phyloP scores from a whole-genome alignment of 768 basidiomycete species.

The Suillus decipiens region DNA sequence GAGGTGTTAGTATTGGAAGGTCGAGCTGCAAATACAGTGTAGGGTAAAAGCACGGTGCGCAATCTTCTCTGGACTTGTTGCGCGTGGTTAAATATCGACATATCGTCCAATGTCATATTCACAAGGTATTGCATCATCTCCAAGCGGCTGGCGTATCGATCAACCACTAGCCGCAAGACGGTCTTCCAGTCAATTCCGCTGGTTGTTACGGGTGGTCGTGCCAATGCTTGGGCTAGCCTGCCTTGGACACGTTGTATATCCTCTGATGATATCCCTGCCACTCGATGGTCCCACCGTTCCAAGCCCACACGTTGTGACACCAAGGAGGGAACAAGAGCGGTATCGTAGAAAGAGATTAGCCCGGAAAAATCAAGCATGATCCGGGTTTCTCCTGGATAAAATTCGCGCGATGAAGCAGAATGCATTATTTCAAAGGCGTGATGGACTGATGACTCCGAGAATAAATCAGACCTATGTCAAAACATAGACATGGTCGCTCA shows the following conservation, averaged over 20 bases:
- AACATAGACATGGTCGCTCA: constrained; percentile 2
- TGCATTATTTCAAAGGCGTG: constrained; percentile 15
- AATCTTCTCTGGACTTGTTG: constrained; percentile 20
- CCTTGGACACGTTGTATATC: constrained; percentile 14
- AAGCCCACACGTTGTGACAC: constrained; percentile 15
- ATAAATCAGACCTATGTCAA: background rate
- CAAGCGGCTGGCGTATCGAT: no score
- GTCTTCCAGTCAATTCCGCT: constrained; percentile 19
- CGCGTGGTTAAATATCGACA: constrained; percentile 9
- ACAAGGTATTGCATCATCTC: no score
- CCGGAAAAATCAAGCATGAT: constrained; percentile 22
- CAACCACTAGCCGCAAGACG: no score
- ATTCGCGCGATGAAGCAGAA: constrained; percentile 25
- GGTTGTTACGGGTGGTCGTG: constrained; percentile 1
- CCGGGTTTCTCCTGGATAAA: constrained; percentile 28
- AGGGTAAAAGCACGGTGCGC: constrained; percentile 18
- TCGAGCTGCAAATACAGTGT: constrained; percentile 10
- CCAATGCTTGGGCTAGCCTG: constrained; percentile 13
- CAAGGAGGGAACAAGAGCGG: constrained; percentile 21
- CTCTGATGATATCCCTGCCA: constrained; percentile 14
- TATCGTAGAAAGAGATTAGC: constrained; percentile 31
- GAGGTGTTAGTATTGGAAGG: constrained; percentile 1
- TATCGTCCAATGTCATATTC: no score
- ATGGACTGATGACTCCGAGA: background rate
- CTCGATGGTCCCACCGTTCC: constrained; percentile 27